Evolutionary conservation across 2,329 filamentous ascomycete genomes (phyloP).

Genomic region (Fusarium chlamydosporum): DNA sequence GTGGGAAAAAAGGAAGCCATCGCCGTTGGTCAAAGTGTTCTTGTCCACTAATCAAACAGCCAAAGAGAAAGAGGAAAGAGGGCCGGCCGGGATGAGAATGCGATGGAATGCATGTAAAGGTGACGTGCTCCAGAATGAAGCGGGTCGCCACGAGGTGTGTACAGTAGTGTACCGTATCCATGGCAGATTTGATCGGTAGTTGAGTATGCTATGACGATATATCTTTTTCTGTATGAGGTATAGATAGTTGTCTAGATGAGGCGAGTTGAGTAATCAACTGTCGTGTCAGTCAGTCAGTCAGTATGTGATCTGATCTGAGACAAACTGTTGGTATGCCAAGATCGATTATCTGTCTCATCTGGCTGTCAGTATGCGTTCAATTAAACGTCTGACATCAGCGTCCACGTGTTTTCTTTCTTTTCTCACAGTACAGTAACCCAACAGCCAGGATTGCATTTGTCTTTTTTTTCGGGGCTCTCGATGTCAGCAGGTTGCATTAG

Average conservation of each 20-base stretch:
- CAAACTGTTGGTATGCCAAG: background rate
- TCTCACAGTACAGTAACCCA: background rate
- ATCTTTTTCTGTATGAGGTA: background rate
- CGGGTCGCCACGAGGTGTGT: slow-evolving; percentile 34
- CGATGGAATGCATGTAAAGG: background rate
- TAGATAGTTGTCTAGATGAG: background rate
- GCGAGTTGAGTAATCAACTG: background rate
- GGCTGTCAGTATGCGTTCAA: background rate
- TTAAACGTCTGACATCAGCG: slow-evolving; percentile 41
- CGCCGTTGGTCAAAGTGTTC: slow-evolving; percentile 25
- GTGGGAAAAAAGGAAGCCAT: slow-evolving; percentile 33
- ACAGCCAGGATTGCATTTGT: background rate
- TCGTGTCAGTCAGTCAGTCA: background rate
- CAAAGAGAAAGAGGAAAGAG: slow-evolving; percentile 1
- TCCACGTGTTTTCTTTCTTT: background rate
- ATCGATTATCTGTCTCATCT: background rate
- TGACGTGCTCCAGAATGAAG: slow-evolving; percentile 20
- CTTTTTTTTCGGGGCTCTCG: slow-evolving; percentile 23
- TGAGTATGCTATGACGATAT: background rate
- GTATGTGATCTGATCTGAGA: slow-evolving; percentile 7
- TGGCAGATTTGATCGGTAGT: slow-evolving; percentile 23
- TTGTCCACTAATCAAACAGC: slow-evolving; percentile 12
- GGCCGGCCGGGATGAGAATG: slow-evolving; percentile 4
- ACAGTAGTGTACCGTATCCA: too few relatives aligned
- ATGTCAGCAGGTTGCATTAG: slow-evolving; percentile 49